Evolutionary conservation across 352 stramenopile genomes (phyloP).

Genomic region (Elongisporangium senticosum): DNA sequence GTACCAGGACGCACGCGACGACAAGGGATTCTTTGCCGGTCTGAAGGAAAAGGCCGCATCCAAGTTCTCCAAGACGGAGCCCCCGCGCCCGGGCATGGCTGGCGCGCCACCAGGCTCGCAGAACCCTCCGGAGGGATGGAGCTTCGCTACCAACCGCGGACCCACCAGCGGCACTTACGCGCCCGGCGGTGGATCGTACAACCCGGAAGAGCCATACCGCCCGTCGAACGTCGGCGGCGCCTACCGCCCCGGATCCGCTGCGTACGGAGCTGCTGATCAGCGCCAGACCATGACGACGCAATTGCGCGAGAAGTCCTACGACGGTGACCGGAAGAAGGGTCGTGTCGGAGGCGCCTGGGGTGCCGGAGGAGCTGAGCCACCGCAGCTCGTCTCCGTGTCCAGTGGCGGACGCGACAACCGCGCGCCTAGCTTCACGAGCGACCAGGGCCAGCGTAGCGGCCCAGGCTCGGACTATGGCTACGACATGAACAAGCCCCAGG

Average conservation of each 20-base stretch:
- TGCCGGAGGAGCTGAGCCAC: slow-evolving; percentile 21
- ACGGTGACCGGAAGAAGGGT: slow-evolving; percentile 82
- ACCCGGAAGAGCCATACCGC: slow-evolving; percentile 76
- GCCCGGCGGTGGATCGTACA: slow-evolving; percentile 50
- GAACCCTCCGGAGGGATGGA: slow-evolving; percentile 80
- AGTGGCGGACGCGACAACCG: slow-evolving; percentile 32
- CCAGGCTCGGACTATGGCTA: slow-evolving; percentile 51
- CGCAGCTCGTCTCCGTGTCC: slow-evolving; percentile 15
- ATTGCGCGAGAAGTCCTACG: slow-evolving; percentile 75
- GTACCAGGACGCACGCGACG: slow-evolving; percentile 89
- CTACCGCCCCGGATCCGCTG: slow-evolving; percentile 38
- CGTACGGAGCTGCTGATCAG: slow-evolving; percentile 38
- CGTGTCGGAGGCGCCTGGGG: slow-evolving; percentile 71
- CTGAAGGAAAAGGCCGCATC: slow-evolving; percentile 82
- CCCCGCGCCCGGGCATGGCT: slow-evolving; percentile 37
- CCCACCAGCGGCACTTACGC: slow-evolving; percentile 70
- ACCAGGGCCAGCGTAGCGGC: slow-evolving; percentile 29
- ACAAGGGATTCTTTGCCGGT: slow-evolving; percentile 85
- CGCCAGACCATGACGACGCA: slow-evolving; percentile 57
- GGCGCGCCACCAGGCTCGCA: slow-evolving; percentile 57
- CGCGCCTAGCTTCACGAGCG: slow-evolving; percentile 38
- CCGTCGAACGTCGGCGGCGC: slow-evolving; percentile 39
- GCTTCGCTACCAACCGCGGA: slow-evolving; percentile 78
- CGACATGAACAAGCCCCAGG: slow-evolving; percentile 25
- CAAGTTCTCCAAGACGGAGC: slow-evolving; percentile 68